Base-by-base conservation (phyloP, 2,329 filamentous ascomycete genomes). In the Trichoderma sp. region DNA sequence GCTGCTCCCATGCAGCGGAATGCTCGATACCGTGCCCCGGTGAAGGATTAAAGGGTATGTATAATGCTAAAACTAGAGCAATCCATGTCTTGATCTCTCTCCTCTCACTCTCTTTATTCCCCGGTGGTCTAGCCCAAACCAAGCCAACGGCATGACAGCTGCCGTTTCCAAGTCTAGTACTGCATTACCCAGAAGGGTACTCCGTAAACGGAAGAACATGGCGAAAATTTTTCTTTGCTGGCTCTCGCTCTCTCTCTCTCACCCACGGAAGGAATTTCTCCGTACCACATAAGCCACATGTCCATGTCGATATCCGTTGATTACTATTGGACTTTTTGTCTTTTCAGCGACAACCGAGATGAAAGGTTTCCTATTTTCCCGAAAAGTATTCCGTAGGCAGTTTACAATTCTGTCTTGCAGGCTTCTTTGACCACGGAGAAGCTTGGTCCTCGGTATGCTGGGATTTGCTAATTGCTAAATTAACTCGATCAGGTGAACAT, bases 1-100 rank as follows among this genome's bases (percentile, higher is more conserved):
- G 53, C 27, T 62, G 24, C 50, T 67, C 63, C 63, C 72, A 62
- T 74, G 72, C 24, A 53, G 29, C 64, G 72, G 72, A 68, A 53
- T 31, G 21, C 45, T 75, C 41, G 21, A 31, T 18, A 60, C 38
- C 60, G 53, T 75, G 64, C 64, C 72, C 64, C 65, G 72, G 72
- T 38, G 64, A 38, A 45, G 59, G 59, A 27, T 33, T n/a, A n/a
- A 21, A 45, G 31, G 41, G 41, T 45, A 45, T 41, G 35, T 33
- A 50, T 33, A 50, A 16, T 45, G 41, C 67, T 41, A 29, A 16
- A 29, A 5, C 67, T 71, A 31, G 67, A 63, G 60, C 60, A 33
- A 33, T 63, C n/a, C 16, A 27, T 33, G 27, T 11, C 33, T 38
- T 53, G 50, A 27, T 60, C 21, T 64, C 56, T 24, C n/a, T 14